Conservation (phyloP, 441 rosid species). For the Pelargonium citronellum region DNA sequence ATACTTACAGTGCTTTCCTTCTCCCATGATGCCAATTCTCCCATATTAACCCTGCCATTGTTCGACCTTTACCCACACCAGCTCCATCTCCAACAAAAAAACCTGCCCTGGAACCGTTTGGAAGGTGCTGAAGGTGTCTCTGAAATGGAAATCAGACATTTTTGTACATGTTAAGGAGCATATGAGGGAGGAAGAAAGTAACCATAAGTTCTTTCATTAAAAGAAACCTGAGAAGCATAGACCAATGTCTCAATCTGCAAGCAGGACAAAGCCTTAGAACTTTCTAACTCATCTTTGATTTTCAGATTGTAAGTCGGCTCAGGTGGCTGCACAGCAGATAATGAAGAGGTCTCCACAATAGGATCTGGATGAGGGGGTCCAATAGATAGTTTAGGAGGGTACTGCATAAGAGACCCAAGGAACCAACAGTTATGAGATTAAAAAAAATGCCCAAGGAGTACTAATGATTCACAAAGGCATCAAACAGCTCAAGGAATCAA, state of each 20-base stretch:
- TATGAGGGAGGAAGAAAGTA: conserved; percentile 16
- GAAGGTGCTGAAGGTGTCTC: conserved; percentile 94
- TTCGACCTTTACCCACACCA: conserved; percentile 98
- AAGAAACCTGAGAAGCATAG: conserved; percentile 89
- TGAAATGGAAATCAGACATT: conserved; percentile 34
- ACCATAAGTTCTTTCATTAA: conserved; percentile 23
- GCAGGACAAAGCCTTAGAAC: conserved; percentile 71
- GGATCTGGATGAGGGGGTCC: conserved; percentile 99
- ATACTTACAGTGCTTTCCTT: conserved; percentile 74
- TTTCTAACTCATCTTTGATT: conserved; percentile 72
- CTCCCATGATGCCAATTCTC: conserved; percentile 89
- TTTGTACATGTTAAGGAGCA: conserved; percentile 25
- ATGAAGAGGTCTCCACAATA: conserved; percentile 87
- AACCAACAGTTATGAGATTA: not conserved
- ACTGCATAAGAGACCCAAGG: conserved; percentile 39
- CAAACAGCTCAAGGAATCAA: conserved; percentile 17
- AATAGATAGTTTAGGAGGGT: conserved; percentile 81
- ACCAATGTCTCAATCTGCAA: conserved; percentile 99
- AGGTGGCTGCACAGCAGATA: conserved; percentile 96
- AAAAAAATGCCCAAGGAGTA: conserved; percentile 6
- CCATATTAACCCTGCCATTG: conserved; percentile 94
- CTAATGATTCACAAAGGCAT: conserved; percentile 18
- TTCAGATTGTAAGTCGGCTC: conserved; percentile 79
- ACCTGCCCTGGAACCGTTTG: conserved; percentile 80
- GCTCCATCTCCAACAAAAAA: conserved; percentile 99